A percentile compares a stretch with the other conserved stretches of the same genome.
These are phyloP conservation scores for Vanrija humicola DNA, from an alignment of 1,284 basidiomycete genomes.

Conservation along the genomic window DNA sequence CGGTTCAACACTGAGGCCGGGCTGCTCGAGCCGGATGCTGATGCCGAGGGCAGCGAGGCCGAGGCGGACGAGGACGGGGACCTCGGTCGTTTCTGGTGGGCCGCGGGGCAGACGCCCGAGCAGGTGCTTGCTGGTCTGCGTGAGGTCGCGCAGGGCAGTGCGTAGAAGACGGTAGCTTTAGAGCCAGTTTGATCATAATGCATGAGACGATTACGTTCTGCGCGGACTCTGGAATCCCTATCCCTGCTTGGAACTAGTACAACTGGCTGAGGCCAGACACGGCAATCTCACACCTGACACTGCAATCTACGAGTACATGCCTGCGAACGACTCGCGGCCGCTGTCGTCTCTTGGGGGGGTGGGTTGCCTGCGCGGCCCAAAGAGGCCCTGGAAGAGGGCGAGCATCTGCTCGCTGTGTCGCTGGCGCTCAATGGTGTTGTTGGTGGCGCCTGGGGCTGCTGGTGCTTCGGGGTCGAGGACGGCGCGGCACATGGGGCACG, in stretches of 20 bases:
- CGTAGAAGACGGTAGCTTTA: neutral
- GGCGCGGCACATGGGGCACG: conserved; percentile 21
- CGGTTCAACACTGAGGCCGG: conserved; percentile 3
- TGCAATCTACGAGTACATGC: conserved; percentile 15
- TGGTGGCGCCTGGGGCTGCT: neutral
- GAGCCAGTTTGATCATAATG: neutral
- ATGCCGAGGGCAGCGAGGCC: conserved; percentile 3
- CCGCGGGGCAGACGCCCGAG: conserved; percentile 25
- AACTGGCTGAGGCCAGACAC: neutral
- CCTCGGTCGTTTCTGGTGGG: conserved; percentile 26
- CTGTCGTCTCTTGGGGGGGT: conserved; percentile 19
- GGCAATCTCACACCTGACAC: too few species aligned
- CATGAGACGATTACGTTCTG: neutral
- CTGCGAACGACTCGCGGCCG: conserved; percentile 62
- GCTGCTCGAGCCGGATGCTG: conserved; percentile 2
- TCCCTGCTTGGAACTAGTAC: neutral
- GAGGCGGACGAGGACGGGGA: conserved; percentile 8
- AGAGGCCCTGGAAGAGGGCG: conserved; percentile 15
- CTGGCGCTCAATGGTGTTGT: conserved; percentile 10
- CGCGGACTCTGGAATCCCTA: neutral
- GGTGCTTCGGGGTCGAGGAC: conserved; percentile 9
- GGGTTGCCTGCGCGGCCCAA: conserved; percentile 3
- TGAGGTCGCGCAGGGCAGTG: conserved; percentile 4
- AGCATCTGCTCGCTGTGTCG: conserved; percentile 18
- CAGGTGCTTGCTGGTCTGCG: conserved; percentile 21